Evolutionary conservation across 495 filamentous ascomycete species (phyloP).

Genomic region (Glarea lozoyensis): DNA sequence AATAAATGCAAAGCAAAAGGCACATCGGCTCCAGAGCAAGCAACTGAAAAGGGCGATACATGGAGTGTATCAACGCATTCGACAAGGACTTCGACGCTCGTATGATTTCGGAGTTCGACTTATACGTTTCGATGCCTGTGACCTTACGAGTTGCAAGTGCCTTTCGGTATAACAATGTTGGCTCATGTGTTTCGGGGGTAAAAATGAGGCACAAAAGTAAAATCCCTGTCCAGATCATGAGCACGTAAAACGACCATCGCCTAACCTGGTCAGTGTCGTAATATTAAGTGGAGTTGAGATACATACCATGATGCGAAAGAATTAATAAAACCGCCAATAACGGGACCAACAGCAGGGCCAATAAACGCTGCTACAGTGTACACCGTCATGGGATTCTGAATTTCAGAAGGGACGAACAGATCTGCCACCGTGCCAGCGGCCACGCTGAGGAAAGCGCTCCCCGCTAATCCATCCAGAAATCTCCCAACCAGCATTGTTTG

Average conservation of each 20-base stretch:
- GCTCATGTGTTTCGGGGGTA: constrained; percentile 85
- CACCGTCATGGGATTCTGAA: constrained; percentile 45
- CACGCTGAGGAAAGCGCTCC: constrained; percentile 82
- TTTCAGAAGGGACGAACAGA: constrained; percentile 66
- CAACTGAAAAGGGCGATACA: constrained; percentile 75
- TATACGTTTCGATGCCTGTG: constrained; percentile 68
- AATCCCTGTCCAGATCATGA: constrained; percentile 73
- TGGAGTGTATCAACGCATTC: constrained; percentile 58
- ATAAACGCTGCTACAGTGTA: constrained; percentile 76
- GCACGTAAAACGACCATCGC: constrained; percentile 86
- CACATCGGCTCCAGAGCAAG: constrained; percentile 83
- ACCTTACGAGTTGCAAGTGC: constrained; percentile 61
- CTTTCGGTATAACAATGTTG: constrained; percentile 65
- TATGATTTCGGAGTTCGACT: constrained; percentile 81
- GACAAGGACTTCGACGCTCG: constrained; percentile 61
- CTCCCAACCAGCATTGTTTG: constrained; percentile 73
- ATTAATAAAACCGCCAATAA: constrained; percentile 58
- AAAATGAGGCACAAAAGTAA: constrained; percentile 56
- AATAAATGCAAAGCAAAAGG: constrained; percentile 73
- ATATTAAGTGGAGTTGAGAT: no score
- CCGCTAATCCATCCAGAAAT: constrained; percentile 79
- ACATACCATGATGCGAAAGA: constrained; percentile 67
- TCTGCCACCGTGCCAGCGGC: constrained; percentile 90
- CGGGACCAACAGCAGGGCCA: constrained; percentile 55
- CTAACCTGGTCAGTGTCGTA: no score